Evolutionary conservation across 306 rosid species (phyloP), one percentile per base, ranked within the genome.

Genomic region (Gynostemma pentaphyllum): DNA sequence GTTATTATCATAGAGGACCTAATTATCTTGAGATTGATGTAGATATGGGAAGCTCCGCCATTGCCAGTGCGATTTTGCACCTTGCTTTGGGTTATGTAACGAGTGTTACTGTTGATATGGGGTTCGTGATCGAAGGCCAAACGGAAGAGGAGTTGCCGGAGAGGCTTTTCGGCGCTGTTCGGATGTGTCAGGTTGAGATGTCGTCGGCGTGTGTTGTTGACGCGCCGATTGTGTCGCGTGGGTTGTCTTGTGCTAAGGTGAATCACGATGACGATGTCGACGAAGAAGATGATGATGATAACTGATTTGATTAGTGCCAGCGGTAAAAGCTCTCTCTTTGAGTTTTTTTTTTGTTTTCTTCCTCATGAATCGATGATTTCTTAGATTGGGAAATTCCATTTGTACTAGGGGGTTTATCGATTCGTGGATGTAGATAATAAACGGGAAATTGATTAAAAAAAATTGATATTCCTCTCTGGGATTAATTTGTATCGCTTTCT

Each of bases 111-210:
- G 80, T 90, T 55, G 95, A 90, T 47, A 87, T 90, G 96, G 96
- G 97, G 11, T 90, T 90, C 44, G 74, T 90, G 39, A 95, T 87
- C 74, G 97, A 90, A 70, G 87, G 89, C 24, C 96, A 83, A 73
- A 52, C 87, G 15, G 89, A 87, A 75, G 95, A 83, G 44, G 97
- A 90, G 82, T 60, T 90, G 51, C 97, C 97, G 41, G 97, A 90
- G 74, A 80, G 64, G 21, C 70, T 90, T 27, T 51, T 87, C 13
- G 97, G 97, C 3, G 95, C 96, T 0, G 83, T 90, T 37, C 79
- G 97, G 85, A 80, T 90, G 24, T 81, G 83, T 70, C 95, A 90
- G 82, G 87, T 90, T 85, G 89, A 90, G 66, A 90, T 90, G 96
- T 69, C 82, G 9, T 79, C 96, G 5, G 87, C 91, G 4, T 73